phyloP scores from a whole-genome alignment of 306 rosid genomes.

The Alnus rubra region DNA sequence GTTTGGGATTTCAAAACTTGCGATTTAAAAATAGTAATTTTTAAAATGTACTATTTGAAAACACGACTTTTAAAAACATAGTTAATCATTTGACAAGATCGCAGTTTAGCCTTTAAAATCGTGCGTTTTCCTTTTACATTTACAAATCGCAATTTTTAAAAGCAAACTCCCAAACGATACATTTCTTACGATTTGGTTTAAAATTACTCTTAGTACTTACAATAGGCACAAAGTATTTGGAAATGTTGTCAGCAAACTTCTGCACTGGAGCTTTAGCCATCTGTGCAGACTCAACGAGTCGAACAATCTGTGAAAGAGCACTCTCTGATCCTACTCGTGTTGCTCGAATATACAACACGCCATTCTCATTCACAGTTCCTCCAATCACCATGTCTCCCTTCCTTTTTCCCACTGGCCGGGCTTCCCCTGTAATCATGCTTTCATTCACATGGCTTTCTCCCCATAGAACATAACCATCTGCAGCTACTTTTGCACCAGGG shows the following conservation, averaged over 20 bases:
- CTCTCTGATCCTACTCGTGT: conserved; percentile 86
- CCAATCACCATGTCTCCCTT: conserved; percentile 72
- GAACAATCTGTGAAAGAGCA: conserved; percentile 76
- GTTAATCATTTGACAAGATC: too few relatives aligned
- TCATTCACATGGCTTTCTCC: conserved; percentile 81
- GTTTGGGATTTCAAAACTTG: too few relatives aligned
- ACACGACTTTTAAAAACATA: too few relatives aligned
- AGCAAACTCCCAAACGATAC: too few relatives aligned
- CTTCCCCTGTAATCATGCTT: conserved; percentile 92
- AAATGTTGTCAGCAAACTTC: conserved; percentile 74
- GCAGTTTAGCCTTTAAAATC: too few relatives aligned
- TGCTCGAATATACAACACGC: conserved; percentile 68
- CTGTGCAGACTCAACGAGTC: conserved; percentile 86
- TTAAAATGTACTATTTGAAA: too few relatives aligned
- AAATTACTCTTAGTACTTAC: conserved; percentile 25
- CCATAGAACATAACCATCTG: conserved; percentile 70
- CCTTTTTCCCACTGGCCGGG: conserved; percentile 53
- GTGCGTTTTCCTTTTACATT: too few relatives aligned
- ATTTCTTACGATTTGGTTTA: too few relatives aligned
- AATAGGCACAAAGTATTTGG: conserved; percentile 80
- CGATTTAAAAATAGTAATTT: too few relatives aligned
- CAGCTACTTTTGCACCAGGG: conserved; percentile 77
- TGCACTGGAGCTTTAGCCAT: conserved; percentile 96
- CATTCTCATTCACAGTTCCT: conserved; percentile 81
- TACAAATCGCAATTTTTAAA: too few relatives aligned